Evolutionary conservation across 306 rosid species (phyloP).

Genomic region (Trifolium fragiferum): DNA sequence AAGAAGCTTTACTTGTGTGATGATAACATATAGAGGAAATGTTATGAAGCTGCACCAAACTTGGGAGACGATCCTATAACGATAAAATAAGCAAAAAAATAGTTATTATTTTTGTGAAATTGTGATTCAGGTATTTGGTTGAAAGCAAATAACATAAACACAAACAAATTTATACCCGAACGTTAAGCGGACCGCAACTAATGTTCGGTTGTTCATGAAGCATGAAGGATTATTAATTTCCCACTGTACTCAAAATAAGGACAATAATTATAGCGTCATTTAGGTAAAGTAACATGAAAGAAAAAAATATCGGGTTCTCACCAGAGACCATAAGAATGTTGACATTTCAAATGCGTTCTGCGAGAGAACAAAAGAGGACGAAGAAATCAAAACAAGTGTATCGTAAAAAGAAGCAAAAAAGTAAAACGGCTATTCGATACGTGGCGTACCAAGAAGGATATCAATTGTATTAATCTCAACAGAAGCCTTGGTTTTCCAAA

Average conservation of each 20-base stretch:
- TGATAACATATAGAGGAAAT: slow-evolving; percentile 88
- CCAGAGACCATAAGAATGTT: slow-evolving; percentile 89
- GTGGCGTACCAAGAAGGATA: slow-evolving; percentile 76
- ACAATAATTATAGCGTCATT: neutral
- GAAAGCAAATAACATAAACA: slow-evolving; percentile 6
- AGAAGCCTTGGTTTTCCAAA: slow-evolving; percentile 85
- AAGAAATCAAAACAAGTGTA: slow-evolving; percentile 13
- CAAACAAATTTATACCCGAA: slow-evolving; percentile 63
- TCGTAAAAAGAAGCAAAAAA: neutral
- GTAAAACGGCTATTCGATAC: slow-evolving; percentile 1
- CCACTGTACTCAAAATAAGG: slow-evolving; percentile 65
- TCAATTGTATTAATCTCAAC: slow-evolving; percentile 69
- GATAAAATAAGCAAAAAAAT: slow-evolving; percentile 6
- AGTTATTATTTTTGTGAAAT: neutral
- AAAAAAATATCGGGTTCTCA: slow-evolving; percentile 49
- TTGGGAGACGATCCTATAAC: slow-evolving; percentile 71
- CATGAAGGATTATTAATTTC: slow-evolving; percentile 80
- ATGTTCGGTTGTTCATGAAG: slow-evolving; percentile 74
- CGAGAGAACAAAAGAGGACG: slow-evolving; percentile 32
- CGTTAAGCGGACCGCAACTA: slow-evolving; percentile 64
- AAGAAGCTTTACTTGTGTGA: slow-evolving; percentile 69
- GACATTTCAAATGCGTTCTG: slow-evolving; percentile 99
- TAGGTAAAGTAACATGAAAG: neutral
- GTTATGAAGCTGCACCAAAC: slow-evolving; percentile 95
- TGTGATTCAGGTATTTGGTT: neutral